phyloP scores from a whole-genome alignment of 164 flowering plant genomes.

The Stephania japonica region DNA sequence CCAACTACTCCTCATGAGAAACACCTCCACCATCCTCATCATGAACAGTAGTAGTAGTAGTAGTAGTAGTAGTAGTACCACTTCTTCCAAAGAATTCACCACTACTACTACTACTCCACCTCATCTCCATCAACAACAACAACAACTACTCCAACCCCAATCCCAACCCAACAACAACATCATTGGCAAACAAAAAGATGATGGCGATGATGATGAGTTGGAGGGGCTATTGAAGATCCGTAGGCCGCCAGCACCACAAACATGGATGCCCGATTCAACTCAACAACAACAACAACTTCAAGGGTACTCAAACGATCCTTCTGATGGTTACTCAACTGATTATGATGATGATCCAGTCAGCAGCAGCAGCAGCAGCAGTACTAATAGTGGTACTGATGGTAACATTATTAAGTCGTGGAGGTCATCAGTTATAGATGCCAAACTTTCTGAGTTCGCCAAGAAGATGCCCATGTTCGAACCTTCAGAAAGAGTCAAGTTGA shows the following conservation, averaged over 20 bases:
- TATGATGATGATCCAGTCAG: background rate
- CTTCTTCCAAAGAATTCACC: constrained; percentile 24
- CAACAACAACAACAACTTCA: too few species aligned
- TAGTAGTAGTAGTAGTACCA: too few species aligned
- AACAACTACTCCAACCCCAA: too few species aligned
- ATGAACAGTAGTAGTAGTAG: too few species aligned
- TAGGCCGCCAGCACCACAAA: constrained; percentile 31
- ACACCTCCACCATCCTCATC: too few species aligned
- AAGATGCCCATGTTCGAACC: constrained; percentile 87
- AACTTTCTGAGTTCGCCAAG: constrained; percentile 56
- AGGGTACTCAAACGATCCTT: too few species aligned
- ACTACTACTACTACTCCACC: too few species aligned
- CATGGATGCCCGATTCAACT: constrained; percentile 37
- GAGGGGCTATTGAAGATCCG: constrained; percentile 48
- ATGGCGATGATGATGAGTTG: constrained; percentile 10
- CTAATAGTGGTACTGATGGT: constrained; percentile 14
- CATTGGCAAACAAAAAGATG: background rate
- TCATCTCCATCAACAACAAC: too few species aligned
- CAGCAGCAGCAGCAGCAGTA: constrained; percentile 17
- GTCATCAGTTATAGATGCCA: constrained; percentile 35
- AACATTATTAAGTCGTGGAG: constrained; percentile 1
- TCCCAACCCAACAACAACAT: background rate
- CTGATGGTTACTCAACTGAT: too few species aligned
- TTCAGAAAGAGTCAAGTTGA: constrained; percentile 29
- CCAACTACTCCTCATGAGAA: background rate